Conservation (phyloP, 768 basidiomycete genomes). For the Amanita thiersii region DNA sequence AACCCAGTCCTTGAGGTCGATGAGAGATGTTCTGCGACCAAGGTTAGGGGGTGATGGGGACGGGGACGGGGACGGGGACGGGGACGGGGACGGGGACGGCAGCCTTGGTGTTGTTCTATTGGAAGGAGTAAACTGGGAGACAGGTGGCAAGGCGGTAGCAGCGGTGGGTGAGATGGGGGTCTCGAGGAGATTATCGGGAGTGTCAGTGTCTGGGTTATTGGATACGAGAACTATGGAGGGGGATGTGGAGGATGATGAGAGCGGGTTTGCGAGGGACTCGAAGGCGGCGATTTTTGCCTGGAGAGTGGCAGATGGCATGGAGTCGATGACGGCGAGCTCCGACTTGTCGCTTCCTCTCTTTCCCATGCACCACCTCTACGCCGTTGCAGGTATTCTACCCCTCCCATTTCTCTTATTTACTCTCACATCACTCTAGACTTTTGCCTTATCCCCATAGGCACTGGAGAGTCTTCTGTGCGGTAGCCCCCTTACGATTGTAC, state of each 20-base stretch:
- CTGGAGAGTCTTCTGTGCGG: conserved; percentile 59
- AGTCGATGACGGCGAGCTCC: conserved; percentile 1
- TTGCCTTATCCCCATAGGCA: conserved; percentile 84
- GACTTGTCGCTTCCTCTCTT: background rate
- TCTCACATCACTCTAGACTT: conserved; percentile 47
- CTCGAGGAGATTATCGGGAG: conserved; percentile 30
- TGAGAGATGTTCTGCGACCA: conserved; percentile 49
- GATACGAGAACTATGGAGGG: conserved; percentile 12
- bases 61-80: conserved; percentile 28
- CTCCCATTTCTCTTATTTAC: background rate
- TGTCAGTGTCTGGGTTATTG: conserved; percentile 6
- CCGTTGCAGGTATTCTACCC: conserved; percentile 53
- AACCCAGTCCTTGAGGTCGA: conserved; percentile 71
- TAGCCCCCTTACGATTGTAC: background rate
- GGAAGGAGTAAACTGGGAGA: conserved; percentile 25
- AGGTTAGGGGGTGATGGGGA: conserved; percentile 44
- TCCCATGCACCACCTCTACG: conserved; percentile 51
- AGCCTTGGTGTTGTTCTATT: background rate
- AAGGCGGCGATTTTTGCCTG: conserved; percentile 59
- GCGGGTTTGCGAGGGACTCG: conserved; percentile 37
- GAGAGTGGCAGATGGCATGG: conserved; percentile 38
- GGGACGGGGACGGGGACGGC: conserved; percentile 41
- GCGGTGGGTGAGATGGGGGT: conserved; percentile 39
- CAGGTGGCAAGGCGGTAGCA: conserved; percentile 32
- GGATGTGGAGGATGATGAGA: conserved; percentile 14